Evolutionary conservation across 2,329 filamentous ascomycete genomes (phyloP), one percentile per base, ranked within the genome.

Genomic region (Fusarium armeniacum): DNA sequence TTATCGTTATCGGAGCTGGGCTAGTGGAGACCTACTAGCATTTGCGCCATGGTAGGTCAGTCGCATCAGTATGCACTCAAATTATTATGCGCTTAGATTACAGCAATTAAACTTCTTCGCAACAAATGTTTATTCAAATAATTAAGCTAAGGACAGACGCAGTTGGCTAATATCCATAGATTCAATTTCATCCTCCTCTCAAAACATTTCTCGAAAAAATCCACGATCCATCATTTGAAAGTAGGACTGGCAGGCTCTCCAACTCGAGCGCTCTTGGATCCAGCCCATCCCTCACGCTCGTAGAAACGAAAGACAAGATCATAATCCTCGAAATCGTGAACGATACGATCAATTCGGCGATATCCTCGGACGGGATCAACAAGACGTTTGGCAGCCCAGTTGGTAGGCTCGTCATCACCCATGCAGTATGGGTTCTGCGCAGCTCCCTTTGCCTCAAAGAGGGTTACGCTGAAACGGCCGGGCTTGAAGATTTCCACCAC

Each of bases 241-340:
- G 67, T 58, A 38, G 67, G 67, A 38, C 67, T 69, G 6, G 38
- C 5, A 9, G 83, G 80, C 78, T 89, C 87, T 18, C 87, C 87
- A 47, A 89, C 84, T 32, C 86, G 80, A 11, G 86, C 84, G 26
- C 78, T 79, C 67, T 84, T 85, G 13, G 83, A 82, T 13, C 86
- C 86, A 49, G 81, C 78, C 87, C 88, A 98, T 75, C 92, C 95
- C 72, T 97, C 89, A 63, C 93, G 89, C 83, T 98, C 94, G 78
- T 97, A 99, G 85, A 97, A 98, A 62, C 95, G 89, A 83, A 99
- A 99, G 46, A 99, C 91, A 38, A 99, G 85, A 79, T 98, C 94
- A 77, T 99, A 99, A 55, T 97, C 96, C 77, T 99, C 95, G 74
- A 99, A 90, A 76, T 98, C 94, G 80, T 99, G 96, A 52, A 99